Evolutionary conservation across 1,284 basidiomycete genomes (phyloP).

Genomic region (Melampsora americana): DNA sequence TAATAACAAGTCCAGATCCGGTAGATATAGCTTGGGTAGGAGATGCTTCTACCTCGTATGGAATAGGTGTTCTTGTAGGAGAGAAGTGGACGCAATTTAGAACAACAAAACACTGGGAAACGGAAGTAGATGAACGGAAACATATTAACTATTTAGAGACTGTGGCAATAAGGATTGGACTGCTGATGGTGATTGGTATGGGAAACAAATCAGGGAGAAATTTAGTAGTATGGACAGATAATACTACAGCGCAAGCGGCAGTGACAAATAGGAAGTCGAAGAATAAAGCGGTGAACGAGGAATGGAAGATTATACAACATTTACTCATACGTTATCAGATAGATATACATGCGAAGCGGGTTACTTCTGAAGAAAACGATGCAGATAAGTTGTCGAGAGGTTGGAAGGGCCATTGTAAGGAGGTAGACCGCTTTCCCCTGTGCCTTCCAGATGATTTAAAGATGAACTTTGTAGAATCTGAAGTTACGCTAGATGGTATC

Average conservation of each 20-base stretch:
- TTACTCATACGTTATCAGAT: neutral
- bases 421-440: neutral
- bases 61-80: neutral
- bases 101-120: neutral
- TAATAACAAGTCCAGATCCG: neutral
- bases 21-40: slow-evolving; percentile 2
- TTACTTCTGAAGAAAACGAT: slow-evolving; percentile 1
- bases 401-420: neutral
- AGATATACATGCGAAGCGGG: neutral
- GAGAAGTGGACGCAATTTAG: neutral
- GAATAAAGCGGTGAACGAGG: neutral
- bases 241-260: neutral
- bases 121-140: neutral
- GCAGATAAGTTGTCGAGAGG: slow-evolving; percentile 18
- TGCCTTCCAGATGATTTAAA: neutral
- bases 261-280: slow-evolving; percentile 7
- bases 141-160: slow-evolving; percentile 1
- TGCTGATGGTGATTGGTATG: neutral
- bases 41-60: neutral
- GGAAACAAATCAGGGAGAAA: neutral
- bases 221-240: neutral
- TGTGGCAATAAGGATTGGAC: neutral
- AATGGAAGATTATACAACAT: slow-evolving; percentile 13
- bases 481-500: too few species aligned
- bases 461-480: neutral